Percentiles rank a stretch among this genome's conserved stretches.
Conservation (phyloP, 306 rosid genomes). For the Carpinus fangiana region DNA sequence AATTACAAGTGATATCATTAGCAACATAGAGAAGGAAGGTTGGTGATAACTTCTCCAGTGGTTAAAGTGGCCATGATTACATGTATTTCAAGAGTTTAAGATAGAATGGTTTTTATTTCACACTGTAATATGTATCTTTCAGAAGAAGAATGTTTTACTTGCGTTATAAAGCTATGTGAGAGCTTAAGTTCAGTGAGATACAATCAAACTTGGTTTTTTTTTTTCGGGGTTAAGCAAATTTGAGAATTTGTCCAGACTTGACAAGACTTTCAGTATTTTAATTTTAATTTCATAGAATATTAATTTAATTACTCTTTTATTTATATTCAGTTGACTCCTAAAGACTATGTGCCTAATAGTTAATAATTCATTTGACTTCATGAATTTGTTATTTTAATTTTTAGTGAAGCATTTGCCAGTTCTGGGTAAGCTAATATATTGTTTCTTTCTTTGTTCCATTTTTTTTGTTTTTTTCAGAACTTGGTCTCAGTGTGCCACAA, state of each 20-base stretch:
- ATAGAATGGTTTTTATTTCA: background rate
- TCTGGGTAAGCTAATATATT: constrained; percentile 9
- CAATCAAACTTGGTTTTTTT: background rate
- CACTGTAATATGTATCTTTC: background rate
- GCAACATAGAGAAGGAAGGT: background rate
- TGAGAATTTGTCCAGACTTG: background rate
- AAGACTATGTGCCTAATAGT: background rate
- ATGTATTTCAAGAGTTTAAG: background rate
- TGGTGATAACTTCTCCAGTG: background rate
- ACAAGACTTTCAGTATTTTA: background rate
- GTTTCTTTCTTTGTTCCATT: background rate
- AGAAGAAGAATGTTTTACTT: background rate
- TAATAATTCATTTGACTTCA: background rate
- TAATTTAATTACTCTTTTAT: background rate
- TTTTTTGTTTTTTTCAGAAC: constrained; percentile 42
- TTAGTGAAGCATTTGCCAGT: background rate
- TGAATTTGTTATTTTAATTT: background rate
- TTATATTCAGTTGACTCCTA: background rate
- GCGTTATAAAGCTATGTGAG: background rate
- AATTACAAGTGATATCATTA: background rate
- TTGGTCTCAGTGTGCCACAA: constrained; percentile 78
- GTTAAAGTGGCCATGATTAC: background rate
- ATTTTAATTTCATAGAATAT: background rate
- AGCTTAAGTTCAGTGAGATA: background rate
- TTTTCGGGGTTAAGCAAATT: background rate